Evolutionary conservation across 78 protist genomes (phyloP).

Genomic region (Polysphondylium violaceum): DNA sequence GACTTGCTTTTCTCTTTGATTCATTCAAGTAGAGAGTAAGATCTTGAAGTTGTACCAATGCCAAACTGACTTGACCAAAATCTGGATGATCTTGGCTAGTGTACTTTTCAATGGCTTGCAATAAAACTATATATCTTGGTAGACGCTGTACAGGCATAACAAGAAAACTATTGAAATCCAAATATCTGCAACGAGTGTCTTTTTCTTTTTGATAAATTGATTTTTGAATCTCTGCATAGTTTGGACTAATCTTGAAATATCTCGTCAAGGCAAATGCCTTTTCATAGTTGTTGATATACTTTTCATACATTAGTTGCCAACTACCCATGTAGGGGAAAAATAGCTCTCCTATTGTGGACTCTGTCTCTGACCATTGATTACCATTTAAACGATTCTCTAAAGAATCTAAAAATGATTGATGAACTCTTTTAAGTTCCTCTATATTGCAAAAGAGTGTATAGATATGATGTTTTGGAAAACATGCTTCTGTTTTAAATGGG

Average conservation of each 20-base stretch:
- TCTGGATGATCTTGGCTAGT: constrained; percentile 48
- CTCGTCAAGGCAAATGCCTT: constrained; percentile 63
- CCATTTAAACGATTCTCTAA: constrained; percentile 16
- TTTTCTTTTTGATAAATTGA: constrained; percentile 23
- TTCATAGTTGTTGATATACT: constrained; percentile 66
- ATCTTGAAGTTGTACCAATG: constrained; percentile 66
- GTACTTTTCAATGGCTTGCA: constrained; percentile 58
- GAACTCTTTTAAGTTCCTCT: constrained; percentile 27
- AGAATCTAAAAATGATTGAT: constrained; percentile 8
- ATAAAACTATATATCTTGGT: constrained; percentile 55
- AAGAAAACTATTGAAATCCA: constrained; percentile 63
- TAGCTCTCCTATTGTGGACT: constrained; percentile 41
- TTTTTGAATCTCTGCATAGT: constrained; percentile 18
- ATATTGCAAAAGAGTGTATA: constrained; percentile 40
- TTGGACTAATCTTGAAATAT: constrained; percentile 24
- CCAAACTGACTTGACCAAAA: neutral
- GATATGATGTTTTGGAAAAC: constrained; percentile 25
- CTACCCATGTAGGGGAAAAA: constrained; percentile 69
- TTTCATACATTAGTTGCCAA: constrained; percentile 53
- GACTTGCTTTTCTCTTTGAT: constrained; percentile 21
- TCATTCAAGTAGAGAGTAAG: constrained; percentile 61
- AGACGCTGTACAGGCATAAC: constrained; percentile 58
- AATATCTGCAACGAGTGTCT: constrained; percentile 18
- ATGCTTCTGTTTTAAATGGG: constrained; percentile 5
- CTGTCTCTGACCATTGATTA: constrained; percentile 19